These are phyloP conservation scores for Raphanus sativus DNA, from an alignment of 345 rosid species.

Conservation along the genomic window DNA sequence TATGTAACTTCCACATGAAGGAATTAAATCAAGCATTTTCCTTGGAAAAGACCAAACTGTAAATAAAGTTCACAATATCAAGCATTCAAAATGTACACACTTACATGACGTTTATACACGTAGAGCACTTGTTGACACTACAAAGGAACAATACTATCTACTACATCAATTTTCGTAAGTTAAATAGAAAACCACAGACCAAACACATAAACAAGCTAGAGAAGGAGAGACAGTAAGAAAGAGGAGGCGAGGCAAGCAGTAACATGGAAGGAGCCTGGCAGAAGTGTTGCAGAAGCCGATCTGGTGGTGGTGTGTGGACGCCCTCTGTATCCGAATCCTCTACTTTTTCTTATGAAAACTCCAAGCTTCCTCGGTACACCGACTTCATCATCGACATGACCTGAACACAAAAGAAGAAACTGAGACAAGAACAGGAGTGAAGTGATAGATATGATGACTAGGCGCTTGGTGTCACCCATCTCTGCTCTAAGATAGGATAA, in stretches of 20 bases:
- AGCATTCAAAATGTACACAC: conserved; percentile 12
- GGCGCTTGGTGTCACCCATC: conserved; percentile 27
- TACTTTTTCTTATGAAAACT: conserved; percentile 20
- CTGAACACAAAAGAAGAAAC: conserved; percentile 31
- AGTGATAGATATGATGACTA: conserved; percentile 14
- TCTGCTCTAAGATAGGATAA: conserved; percentile 7
- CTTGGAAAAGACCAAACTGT: not conserved
- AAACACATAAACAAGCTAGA: not conserved
- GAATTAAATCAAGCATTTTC: not conserved
- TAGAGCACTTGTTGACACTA: not conserved
- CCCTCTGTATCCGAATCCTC: not conserved
- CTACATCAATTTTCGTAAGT: not conserved
- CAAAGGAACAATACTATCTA: not conserved
- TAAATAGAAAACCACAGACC: not conserved
- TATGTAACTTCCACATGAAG: not conserved
- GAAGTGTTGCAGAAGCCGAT: conserved; percentile 22
- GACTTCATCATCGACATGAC: not conserved
- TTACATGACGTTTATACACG: not conserved
- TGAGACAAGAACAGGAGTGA: conserved; percentile 27
- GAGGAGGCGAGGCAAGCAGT: conserved; percentile 18
- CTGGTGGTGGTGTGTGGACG: not conserved
- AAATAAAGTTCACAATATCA: not conserved
- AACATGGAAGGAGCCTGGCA: conserved; percentile 20
- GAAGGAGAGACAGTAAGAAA: not conserved
- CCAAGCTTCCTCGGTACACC: conserved; percentile 32